Percentiles rank a stretch among this genome's conserved stretches.
These are phyloP conservation scores for Nannochloropsis oceanica DNA, from an alignment of 108 stramenopile species.

Conservation along the genomic window DNA sequence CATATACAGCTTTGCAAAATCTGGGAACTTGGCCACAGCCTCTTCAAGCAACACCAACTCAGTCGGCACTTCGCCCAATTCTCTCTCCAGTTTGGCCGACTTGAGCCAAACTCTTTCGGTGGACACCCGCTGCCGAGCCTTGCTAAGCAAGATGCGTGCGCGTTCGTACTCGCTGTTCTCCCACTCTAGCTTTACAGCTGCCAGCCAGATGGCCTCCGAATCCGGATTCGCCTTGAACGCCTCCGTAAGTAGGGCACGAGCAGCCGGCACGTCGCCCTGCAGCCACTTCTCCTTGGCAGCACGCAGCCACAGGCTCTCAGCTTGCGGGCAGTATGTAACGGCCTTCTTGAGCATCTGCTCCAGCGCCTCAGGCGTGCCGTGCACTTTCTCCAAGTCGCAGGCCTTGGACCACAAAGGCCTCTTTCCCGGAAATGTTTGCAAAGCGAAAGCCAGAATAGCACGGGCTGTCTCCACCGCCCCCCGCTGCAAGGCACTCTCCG, in stretches of 20 bases:
- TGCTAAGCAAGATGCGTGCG: constrained; percentile 62
- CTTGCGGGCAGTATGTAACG: constrained; percentile 44
- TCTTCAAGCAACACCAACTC: constrained; percentile 46
- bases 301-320: constrained; percentile 90
- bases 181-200: constrained; percentile 92
- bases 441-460: constrained; percentile 61
- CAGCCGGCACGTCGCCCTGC: constrained; percentile 56
- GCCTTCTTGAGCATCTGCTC: constrained; percentile 58
- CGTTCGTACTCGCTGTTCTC: constrained; percentile 70
- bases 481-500: constrained; percentile 50
- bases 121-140: constrained; percentile 65
- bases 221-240: constrained; percentile 89
- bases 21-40: constrained; percentile 56
- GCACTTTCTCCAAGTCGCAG: constrained; percentile 68
- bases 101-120: constrained; percentile 84
- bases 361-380: constrained; percentile 45
- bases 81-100: constrained; percentile 21
- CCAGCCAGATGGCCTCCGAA: constrained; percentile 72
- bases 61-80: constrained; percentile 7
- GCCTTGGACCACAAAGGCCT: constrained; percentile 73
- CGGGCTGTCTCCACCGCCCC: constrained; percentile 59
- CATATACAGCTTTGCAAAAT: constrained; percentile 52
- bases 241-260: constrained; percentile 71
- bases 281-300: constrained; percentile 91
- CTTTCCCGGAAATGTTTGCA: constrained; percentile 59